Evolutionary conservation across 2,329 filamentous ascomycete genomes (phyloP).

Genomic region (Fusarium dimerum): DNA sequence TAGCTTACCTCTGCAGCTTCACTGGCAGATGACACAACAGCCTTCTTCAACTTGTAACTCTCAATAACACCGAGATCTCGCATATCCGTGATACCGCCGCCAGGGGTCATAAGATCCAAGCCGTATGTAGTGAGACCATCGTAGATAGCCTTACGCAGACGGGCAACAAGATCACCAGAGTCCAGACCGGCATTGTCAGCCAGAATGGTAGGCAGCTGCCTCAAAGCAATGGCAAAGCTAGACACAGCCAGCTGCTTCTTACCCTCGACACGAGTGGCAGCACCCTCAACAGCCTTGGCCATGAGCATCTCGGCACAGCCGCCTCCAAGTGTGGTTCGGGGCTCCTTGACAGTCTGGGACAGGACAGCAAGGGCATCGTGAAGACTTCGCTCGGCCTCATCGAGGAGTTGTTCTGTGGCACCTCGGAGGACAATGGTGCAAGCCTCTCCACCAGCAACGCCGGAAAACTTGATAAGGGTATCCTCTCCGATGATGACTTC

Average conservation of each 20-base stretch:
- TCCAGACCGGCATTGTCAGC: constrained; percentile 97
- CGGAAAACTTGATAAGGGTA: constrained; percentile 95
- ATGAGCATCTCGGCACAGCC: constrained; percentile 99
- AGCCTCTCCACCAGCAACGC: constrained; percentile 87
- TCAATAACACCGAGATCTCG: constrained; percentile 92
- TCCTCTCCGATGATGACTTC: constrained; percentile 99
- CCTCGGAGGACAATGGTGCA: constrained; percentile 97
- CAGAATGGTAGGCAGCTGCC: constrained; percentile 93
- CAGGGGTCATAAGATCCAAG: constrained; percentile 83
- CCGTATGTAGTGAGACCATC: constrained; percentile 91
- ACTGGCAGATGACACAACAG: constrained; percentile 94
- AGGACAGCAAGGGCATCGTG: constrained; percentile 96
- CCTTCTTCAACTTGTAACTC: constrained; percentile 97
- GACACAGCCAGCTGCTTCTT: constrained; percentile 96
- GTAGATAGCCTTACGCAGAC: constrained; percentile 91
- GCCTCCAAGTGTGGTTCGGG: constrained; percentile 89
- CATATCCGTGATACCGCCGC: constrained; percentile 95
- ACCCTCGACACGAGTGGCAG: constrained; percentile 89
- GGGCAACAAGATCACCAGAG: constrained; percentile 88
- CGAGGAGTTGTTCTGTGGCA: constrained; percentile 93
- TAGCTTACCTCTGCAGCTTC: constrained; percentile 88
- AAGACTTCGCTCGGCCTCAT: constrained; percentile 93
- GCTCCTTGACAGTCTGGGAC: constrained; percentile 94
- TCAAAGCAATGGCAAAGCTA: constrained; percentile 82
- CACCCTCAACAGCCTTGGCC: constrained; percentile 95